Base-by-base conservation (phyloP, 2,329 filamentous ascomycete species). In the Ilyonectria mors-panacis region DNA sequence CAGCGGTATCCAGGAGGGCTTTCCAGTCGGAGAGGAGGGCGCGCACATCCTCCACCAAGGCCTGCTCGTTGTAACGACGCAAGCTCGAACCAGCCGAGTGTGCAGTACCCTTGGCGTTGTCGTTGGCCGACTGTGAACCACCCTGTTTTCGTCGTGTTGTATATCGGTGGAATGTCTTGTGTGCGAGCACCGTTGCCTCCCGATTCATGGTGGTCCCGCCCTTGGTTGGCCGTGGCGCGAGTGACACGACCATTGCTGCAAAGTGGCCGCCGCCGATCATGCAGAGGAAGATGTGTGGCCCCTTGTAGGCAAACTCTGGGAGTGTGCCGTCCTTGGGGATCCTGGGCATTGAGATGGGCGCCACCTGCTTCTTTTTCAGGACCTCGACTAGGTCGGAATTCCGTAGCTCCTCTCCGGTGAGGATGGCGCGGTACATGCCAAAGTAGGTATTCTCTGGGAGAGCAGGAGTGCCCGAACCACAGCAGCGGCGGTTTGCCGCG, bases 231-330 rank as follows among this genome's bases (percentile, higher is more conserved):
- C 94, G 93, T 0, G 96, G 95, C 1, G 94, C 90, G 4, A 98
- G 86, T 0, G 94, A 94, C 12, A 99, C 93, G 12, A 98, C 86
- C 95, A 98, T 98, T 57, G 93, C 96, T 0, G 96, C 96, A 78
- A 99, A 99, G 79, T 99, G 96, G 0, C 96, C 96, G 66, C 96
- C 96, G 26, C 96, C 96, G 57, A 99, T 97, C 96, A 99, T 99
- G 81, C 95, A 98, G 54, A 99, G 88, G 78, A 99, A 98, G 56
- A 97, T 90, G 78, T 98, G 95, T 2, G 94, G 94, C 8, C 92
- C 91, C 26, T 90, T 89, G 77, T 92, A 89, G 4, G 85, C 84
- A 10, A 87, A 81, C 2, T 85, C 82, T 2, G 87, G 85, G 6
- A 89, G 80, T 17, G 85, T 83, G 2, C 89, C 88, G 54, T 91